Evolutionary conservation across 371 early-diverging fungal genomes (phyloP).

Genomic region (Furculomyces boomerangus): DNA sequence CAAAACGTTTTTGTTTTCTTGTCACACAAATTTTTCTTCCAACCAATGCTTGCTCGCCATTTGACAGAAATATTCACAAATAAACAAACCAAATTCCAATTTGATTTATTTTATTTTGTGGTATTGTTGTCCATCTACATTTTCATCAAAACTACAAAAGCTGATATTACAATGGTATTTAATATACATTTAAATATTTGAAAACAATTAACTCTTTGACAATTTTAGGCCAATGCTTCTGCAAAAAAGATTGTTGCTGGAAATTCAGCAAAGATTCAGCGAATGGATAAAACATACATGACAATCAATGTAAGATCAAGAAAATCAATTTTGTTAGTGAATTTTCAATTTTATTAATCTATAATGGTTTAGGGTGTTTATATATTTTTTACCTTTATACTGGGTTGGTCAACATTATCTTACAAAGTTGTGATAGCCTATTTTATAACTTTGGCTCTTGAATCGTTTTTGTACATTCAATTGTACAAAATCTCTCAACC

Average conservation of each 20-base stretch:
- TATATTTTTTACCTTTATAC: conserved; percentile 7
- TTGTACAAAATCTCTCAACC: conserved; percentile 24
- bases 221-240: conserved; percentile 64
- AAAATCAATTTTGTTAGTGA: neutral
- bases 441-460: conserved; percentile 7
- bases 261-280: conserved; percentile 36
- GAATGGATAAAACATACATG: conserved; percentile 37
- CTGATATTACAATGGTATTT: too few relatives aligned
- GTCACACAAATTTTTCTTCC: too few relatives aligned
- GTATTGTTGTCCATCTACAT: too few relatives aligned
- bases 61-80: too few relatives aligned
- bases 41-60: too few relatives aligned
- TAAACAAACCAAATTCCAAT: too few relatives aligned
- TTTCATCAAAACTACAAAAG: too few relatives aligned
- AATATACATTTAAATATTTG: too few relatives aligned
- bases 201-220: too few relatives aligned
- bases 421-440: conserved; percentile 10
- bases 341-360: neutral
- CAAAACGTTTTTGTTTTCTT: too few relatives aligned
- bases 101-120: too few relatives aligned
- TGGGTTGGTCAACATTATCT: conserved; percentile 8
- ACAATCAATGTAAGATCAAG: conserved; percentile 28
- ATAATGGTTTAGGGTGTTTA: conserved; percentile 8
- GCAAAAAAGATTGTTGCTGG: conserved; percentile 50
- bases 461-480: conserved; percentile 11